Conservation (phyloP, 148 eudicot species). For the Beta vulgaris region DNA sequence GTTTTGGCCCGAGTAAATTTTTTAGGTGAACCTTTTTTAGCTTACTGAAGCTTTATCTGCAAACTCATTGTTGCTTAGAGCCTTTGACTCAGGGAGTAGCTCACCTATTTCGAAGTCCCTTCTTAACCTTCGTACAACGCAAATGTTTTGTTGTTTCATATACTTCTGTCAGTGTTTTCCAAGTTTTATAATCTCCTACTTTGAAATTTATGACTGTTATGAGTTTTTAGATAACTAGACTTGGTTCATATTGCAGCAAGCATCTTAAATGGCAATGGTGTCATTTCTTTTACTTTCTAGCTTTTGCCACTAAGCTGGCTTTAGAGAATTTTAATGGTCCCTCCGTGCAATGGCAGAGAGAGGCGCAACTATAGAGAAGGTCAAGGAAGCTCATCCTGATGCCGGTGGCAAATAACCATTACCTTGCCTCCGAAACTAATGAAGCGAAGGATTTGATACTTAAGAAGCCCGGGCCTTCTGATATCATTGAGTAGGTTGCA, state of each 20-base stretch:
- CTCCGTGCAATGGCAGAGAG: conserved; percentile 35
- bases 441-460: conserved; percentile 60
- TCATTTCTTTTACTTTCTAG: not conserved
- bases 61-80: no score
- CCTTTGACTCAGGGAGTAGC: no score
- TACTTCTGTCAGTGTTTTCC: not conserved
- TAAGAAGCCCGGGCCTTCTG: conserved; percentile 48
- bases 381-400: conserved; percentile 60
- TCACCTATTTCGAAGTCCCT: not conserved
- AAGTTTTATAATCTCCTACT: not conserved
- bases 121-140: not conserved
- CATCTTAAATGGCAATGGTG: not conserved
- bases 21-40: not conserved
- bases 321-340: not conserved
- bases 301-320: not conserved
- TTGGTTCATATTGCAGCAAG: not conserved
- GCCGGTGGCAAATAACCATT: conserved; percentile 62
- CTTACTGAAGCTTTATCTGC: not conserved
- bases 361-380: conserved; percentile 41
- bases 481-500: not conserved
- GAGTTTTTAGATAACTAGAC: not conserved
- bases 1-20: not conserved
- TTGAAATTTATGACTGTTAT: not conserved
- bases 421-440: conserved; percentile 56
- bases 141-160: not conserved